Evolutionary conservation across 1,284 basidiomycete species (phyloP), one percentile per base, ranked within the genome.

Genomic region (Tilletiaria anomala): DNA sequence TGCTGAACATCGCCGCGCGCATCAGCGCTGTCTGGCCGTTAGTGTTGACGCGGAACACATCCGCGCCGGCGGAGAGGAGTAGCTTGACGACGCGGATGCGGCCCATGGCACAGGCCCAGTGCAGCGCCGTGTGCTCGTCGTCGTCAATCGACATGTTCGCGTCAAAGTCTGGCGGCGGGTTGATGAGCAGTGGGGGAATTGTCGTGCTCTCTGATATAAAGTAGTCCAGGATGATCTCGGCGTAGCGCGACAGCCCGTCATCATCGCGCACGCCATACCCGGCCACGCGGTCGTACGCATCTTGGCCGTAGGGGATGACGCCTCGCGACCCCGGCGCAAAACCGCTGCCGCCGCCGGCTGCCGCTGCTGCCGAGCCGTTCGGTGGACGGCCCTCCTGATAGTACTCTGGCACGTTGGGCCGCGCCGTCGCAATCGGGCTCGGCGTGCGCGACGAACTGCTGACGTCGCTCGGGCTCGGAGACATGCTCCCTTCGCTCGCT

Each of bases 61-160:
- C 87, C 10, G 91, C 91, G 20, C 91, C 89, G 2, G 89, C 84
- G 0, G 85, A 83, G 21, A 99, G 75, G 4, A 99, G 75, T 4
- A 97, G 74, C 68, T 96, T 97, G 56, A 97, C 87, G 50, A 97
- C 84, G 32, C 91, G 80, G 44, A 94, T 82, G 39, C 93, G 82
- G 22, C 93, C 93, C 91, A 99, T 97, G 8, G 93, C 93, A 57
- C 87, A 93, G 2, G 91, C 93, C 93, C 93, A 99, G 65, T 99
- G 93, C 15, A 99, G 70, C 17, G 93, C 80, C 0, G 91, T 94
- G 68, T 99, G 93, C 0, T 88, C 87, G 62, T 99, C 93, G 55
- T 97, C 93, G 70, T 99, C 93, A 51, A 99, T 96, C 36, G 82
- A 79, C 73, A 88, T 84, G 62, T 97, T 89, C 6, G 93, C 80